Base-by-base conservation (phyloP, 371 early-diverging fungal genomes). In the Quaeritorhiza haematococci region DNA sequence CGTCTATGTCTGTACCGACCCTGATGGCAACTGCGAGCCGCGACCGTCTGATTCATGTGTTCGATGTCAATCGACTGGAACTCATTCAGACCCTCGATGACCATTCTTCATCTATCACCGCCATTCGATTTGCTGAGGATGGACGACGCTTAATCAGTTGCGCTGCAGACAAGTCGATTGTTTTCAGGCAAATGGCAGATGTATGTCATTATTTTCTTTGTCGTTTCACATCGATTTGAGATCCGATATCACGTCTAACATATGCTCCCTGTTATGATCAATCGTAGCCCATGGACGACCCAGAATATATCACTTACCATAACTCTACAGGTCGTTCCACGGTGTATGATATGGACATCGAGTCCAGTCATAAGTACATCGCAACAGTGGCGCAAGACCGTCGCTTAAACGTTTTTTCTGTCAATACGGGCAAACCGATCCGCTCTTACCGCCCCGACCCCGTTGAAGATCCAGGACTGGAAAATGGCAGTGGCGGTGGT, bases 21-120 rank as follows among this genome's bases (percentile, higher is more conserved):
- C 62, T 85, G 27, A 67, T 92, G 46, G 89, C 90, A 4, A 86
- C 91, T 0, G 89, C 86, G 1, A 84, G 87, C 53, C 79, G 93
- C 46, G 93, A 92, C 59, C 74, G 93, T 46, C 66, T 91, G 5
- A 63, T 92, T 0, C 93, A 92, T 55, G 71, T 92, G 1, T 92
- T 89, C 62, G 86, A 89, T 59, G 73, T 85, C 10, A 61, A 64
- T 10, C 55, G 57, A 23, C 86, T 81, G 44, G 74, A 80, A 13
- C 68, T 89, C 3, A 65, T 87, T 1, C 89, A 90, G 57, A 91
- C 90, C 24, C 67, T 92, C 21, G 90, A 89, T 52, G 93, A 91
- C 52, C 93, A 92, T 60, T 88, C 93, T 10, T 86, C 91, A 0
- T 88, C 91, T 3, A 85, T 92, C 8, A 89, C 90, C 3, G 76